Evolutionary conservation across 2,329 filamentous ascomycete genomes (phyloP), one percentile per base, ranked within the genome.

Genomic region (Penicillium brevicompactum): DNA sequence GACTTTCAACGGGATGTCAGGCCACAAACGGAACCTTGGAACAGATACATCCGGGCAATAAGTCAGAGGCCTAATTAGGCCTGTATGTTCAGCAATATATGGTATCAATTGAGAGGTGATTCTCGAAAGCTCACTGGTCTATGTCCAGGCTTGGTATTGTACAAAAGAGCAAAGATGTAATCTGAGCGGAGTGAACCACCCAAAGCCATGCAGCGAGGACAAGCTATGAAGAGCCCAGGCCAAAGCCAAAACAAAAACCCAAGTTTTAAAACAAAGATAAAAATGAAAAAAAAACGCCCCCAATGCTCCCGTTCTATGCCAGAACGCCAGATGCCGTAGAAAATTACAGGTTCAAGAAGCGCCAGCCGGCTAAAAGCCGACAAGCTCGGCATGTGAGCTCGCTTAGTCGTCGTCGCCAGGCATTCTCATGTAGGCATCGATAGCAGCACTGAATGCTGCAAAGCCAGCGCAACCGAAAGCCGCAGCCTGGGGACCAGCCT

Each of bases 381-480:
- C 38, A 18, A 10, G 31, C 31, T 37, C 21, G 18, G 14, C 18
- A 21, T 51, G 24, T 9, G 9, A 27, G 32, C 31, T 31, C 27
- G n/a, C 37, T 45, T 21, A 37, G 18, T 43, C 16, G 24, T 65
- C 63, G 34, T 85, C 63, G 55, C 69, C 70, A 10, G 89, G 89
- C 81, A 88, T 88, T 66, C 90, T 79, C 91, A 97, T 91, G 72
- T 91, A 97, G 34, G 86, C 86, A 81, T 97, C 93, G 71, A 97
- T 97, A 0, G 92, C 93, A 13, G 90, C 87, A 72, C 87, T 90
- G 67, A 97, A 97, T 1, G 91, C 92, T 53, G 94, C 94, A 75
- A 99, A 99, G 1, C 93, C 94, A 11, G 86, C 89, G 74, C 93
- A 97, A 1, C 94, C 94, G 4, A 95, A 82, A 1, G 87, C 88